Base-by-base conservation (phyloP, 164 flowering plant genomes). In the Sextonia rubra region DNA sequence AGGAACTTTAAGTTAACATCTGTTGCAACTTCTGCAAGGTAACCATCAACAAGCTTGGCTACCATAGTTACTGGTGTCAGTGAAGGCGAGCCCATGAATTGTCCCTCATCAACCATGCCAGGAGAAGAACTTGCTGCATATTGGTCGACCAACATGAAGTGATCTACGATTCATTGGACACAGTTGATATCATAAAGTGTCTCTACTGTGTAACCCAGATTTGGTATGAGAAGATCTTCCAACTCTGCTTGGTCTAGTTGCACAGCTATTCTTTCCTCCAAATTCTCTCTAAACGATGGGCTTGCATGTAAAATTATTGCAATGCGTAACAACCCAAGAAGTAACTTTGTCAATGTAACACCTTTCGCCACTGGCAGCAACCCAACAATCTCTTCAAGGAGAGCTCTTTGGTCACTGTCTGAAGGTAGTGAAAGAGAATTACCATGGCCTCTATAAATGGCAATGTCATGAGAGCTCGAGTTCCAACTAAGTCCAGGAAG, bases 11-110 rank as follows among this genome's bases (percentile, higher is more conserved):
- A 72, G 77, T 91, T 90, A 29, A 81, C 88, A 83, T 91, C 97
- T 6, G 91, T 82, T 47, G 94, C 94, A 47, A 91, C 89, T 79
- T 91, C 93, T 22, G 91, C 88, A 70, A 91, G 88, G 79, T 86
- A 91, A 4, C 83, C 83, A 78, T 91, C 97, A 62, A 91, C 80
- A 24, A 91, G 79, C 77, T 80, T 86, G 60, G 97, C 94, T 66
- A 91, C 97, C 88, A 83, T 80, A 69, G 92, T 86, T 77, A 88
- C 76, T 25, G 88, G 87, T 11, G 85, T 85, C 15, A 85, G 75
- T 4, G 85, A 80, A 32, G 83, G 80, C 3, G 85, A 78, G n/a
- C 72, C 89, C 64, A 78, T 71, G 72, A 86, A 47, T 75, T 87
- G 90, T 12, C 77, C 80, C 30, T 86, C 92, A 49, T 89, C 90